Conservation (phyloP, 768 basidiomycete species). For the Lentinula detonsa region DNA sequence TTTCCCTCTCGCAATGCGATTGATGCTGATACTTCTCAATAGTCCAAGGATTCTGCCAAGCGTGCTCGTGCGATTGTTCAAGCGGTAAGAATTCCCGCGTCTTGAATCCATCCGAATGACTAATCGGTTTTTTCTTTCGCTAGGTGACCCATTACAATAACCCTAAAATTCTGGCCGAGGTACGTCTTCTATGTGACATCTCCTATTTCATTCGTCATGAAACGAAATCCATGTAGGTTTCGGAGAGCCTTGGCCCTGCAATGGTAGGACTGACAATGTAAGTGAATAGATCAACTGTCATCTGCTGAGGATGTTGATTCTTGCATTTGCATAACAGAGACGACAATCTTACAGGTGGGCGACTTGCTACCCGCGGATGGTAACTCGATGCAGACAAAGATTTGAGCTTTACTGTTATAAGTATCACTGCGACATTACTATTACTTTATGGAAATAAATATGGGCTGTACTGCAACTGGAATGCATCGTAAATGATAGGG, state of each 20-base stretch:
- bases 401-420: not conserved
- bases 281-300: constrained; percentile 19
- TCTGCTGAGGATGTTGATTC: not conserved
- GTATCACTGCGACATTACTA: not conserved
- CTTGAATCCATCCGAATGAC: not conserved
- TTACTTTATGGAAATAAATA: not conserved
- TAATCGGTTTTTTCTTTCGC: constrained; percentile 4
- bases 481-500: no score
- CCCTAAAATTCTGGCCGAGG: constrained; percentile 85
- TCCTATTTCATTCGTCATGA: not conserved
- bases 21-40: constrained; percentile 1
- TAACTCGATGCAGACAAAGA: constrained; percentile 20
- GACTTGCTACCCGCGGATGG: constrained; percentile 62
- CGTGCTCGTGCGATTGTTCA: constrained; percentile 95
- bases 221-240: constrained; percentile 39
- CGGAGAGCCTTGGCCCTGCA: constrained; percentile 79
- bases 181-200: constrained; percentile 21
- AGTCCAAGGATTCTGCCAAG: constrained; percentile 92
- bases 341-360: constrained; percentile 63
- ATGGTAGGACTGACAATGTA: constrained; percentile 94
- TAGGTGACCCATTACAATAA: constrained; percentile 95
- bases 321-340: constrained; percentile 35
- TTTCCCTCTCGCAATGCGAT: not conserved
- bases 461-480: not conserved
- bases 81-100: constrained; percentile 48